These are phyloP conservation scores for Xylaria digitata DNA, from an alignment of 2,329 filamentous ascomycete genomes.

Conservation along the genomic window DNA sequence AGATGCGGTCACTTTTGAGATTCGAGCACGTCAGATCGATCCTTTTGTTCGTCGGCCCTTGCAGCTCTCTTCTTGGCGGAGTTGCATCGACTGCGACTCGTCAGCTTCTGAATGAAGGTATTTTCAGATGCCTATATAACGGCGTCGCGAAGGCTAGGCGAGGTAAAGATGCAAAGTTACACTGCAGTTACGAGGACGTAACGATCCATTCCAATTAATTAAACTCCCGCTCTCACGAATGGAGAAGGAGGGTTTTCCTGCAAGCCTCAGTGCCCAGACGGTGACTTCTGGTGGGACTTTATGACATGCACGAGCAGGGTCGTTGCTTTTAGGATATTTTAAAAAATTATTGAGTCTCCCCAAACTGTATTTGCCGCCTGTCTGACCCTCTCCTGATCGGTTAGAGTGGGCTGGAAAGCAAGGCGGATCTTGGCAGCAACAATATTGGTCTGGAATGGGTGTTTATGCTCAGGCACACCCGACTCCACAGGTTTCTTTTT, in stretches of 20 bases:
- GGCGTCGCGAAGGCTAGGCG: constrained; percentile 21
- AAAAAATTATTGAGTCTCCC: constrained; percentile 42
- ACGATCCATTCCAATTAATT: constrained; percentile 50
- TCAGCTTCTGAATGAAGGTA: constrained; percentile 39
- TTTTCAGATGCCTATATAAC: constrained; percentile 27
- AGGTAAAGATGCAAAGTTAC: constrained; percentile 29
- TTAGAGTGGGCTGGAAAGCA: constrained; percentile 44
- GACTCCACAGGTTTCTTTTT: constrained; percentile 39
- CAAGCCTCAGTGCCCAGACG: constrained; percentile 31
- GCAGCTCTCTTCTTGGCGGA: constrained; percentile 36
- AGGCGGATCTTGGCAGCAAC: constrained; percentile 47
- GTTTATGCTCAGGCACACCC: constrained; percentile 39
- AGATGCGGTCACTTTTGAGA: constrained; percentile 10
- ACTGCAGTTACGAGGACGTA: constrained; percentile 41
- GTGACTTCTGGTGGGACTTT: constrained; percentile 29
- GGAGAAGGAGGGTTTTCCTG: constrained; percentile 33
- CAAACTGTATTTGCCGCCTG: constrained; percentile 29
- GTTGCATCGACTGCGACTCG: constrained; percentile 40
- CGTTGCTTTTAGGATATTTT: constrained; percentile 49
- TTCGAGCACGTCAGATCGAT: constrained; percentile 24
- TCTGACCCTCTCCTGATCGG: constrained; percentile 36
- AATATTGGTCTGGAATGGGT: constrained; percentile 37
- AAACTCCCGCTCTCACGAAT: constrained; percentile 36
- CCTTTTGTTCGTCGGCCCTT: constrained; percentile 15
- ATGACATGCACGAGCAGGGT: constrained; percentile 43